phyloP scores from a whole-genome alignment of 352 stramenopile species.

The Globisporangium nagaii region DNA sequence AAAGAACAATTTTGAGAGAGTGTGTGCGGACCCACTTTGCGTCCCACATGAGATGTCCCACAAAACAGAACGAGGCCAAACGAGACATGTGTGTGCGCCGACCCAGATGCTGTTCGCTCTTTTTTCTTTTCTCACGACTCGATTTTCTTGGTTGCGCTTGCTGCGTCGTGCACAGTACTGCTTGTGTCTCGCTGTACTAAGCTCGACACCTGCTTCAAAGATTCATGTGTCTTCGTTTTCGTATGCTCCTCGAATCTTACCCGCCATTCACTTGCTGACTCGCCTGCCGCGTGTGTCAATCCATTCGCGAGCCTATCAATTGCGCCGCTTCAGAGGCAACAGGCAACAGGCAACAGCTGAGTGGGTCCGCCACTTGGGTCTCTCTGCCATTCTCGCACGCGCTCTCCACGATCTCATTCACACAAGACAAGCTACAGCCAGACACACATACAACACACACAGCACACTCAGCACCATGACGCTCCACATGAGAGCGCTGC shows the following conservation, averaged over 20 bases:
- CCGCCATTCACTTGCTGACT: background rate
- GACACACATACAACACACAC: too few relatives aligned
- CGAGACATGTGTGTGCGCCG: background rate
- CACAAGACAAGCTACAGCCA: too few relatives aligned
- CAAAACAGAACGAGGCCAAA: background rate
- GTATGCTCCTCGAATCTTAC: background rate
- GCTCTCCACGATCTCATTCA: background rate
- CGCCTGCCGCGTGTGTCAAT: background rate
- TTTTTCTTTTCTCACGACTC: background rate
- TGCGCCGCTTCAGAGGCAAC: background rate
- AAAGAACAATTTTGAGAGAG: conserved; percentile 2
- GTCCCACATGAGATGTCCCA: background rate
- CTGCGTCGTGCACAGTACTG: background rate
- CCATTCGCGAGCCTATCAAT: too few relatives aligned
- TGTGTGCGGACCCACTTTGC: background rate
- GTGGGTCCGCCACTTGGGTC: too few relatives aligned
- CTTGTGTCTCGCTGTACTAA: background rate
- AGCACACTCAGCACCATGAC: too few relatives aligned
- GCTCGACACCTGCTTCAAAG: background rate
- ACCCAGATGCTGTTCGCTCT: too few relatives aligned
- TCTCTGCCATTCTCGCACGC: background rate
- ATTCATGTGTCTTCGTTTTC: background rate
- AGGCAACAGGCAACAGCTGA: too few relatives aligned
- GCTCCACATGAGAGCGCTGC: background rate
- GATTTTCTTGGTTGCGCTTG: background rate